Evolutionary conservation across 352 stramenopile genomes (phyloP).

Genomic region (Phytophthora tubulina): DNA sequence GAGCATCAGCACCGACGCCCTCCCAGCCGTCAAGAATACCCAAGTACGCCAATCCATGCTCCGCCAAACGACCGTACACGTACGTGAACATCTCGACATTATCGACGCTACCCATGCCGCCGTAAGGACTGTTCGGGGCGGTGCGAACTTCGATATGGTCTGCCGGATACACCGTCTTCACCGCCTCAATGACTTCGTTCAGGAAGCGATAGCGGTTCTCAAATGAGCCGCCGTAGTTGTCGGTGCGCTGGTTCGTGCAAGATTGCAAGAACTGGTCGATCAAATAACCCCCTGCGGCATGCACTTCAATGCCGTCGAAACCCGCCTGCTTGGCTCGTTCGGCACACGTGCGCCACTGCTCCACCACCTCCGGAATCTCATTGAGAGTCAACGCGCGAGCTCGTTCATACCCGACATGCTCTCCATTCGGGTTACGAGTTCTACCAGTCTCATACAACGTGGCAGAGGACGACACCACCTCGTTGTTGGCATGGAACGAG

Average conservation of each 20-base stretch:
- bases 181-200: conserved; percentile 61
- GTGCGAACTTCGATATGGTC: conserved; percentile 44
- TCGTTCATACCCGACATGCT: conserved; percentile 21
- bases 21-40: conserved; percentile 43
- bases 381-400: conserved; percentile 33
- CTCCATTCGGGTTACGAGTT: conserved; percentile 39
- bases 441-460: conserved; percentile 27
- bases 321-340: conserved; percentile 70
- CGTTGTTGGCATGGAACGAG: conserved; percentile 54
- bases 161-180: conserved; percentile 39
- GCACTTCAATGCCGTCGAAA: conserved; percentile 56
- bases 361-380: conserved; percentile 56
- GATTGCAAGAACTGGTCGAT: conserved; percentile 69
- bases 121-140: conserved; percentile 38
- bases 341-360: conserved; percentile 74
- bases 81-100: conserved; percentile 50
- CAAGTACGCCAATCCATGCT: conserved; percentile 39
- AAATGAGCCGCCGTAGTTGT: conserved; percentile 81
- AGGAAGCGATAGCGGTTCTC: conserved; percentile 83
- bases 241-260: conserved; percentile 71
- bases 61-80: conserved; percentile 29
- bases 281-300: conserved; percentile 90
- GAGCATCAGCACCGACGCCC: conserved; percentile 32
- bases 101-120: conserved; percentile 41
- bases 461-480: conserved; percentile 57